Base-by-base conservation (phyloP, 768 basidiomycete genomes). In the Trametes cingulata region DNA sequence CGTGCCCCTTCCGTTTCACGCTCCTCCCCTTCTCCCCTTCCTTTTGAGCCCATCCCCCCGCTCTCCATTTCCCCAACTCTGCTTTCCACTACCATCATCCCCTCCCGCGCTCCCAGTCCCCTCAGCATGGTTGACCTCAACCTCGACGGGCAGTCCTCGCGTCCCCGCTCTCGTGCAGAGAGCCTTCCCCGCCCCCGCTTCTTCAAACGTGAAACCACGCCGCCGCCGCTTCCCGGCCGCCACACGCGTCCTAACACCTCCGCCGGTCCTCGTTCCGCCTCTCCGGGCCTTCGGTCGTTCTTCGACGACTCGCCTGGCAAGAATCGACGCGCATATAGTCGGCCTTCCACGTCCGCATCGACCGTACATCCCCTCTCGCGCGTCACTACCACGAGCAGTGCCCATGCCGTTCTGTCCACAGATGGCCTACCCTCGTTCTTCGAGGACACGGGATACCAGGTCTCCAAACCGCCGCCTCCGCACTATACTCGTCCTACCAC, bases 371-470 rank as follows among this genome's bases (percentile, higher is more conserved):
- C 55, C 17, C 52, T 50, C 41, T 52, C 54, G 14, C 48, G 54
- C 39, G n/a, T 56, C 43, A 29, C 51, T 13, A 49, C 49, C 4
- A 50, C 53, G 12, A 54, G 45, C 27, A 63, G 53, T 42, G 48
- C 54, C 14, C 40, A 39, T 25, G 47, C 46, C 10, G 43, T 36
- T 2, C 33, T 48, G 6, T 42, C 35, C 17, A 15, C 22, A 8
- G 56, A 47, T 7, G 45, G 46, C 12, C 49, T 63, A 3, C 61
- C 66, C 1, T 65, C 66, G 6, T 67, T 65, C 40, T 67, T 67
- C 45, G 63, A 67, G 33, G 61, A 61, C 20, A 56, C 53, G 6
- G 65, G 57, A 2, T 67, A 64, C 39, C 51, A 49, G 15, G 25
- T 47, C 37, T 9, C 51, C 20, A 58, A 53, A 12, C 60, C 60